A percentile compares a stretch with the other conserved stretches of the same genome.
These are phyloP conservation scores for Striga asiatica DNA, from an alignment of 257 asterid species.

Conservation along the genomic window DNA sequence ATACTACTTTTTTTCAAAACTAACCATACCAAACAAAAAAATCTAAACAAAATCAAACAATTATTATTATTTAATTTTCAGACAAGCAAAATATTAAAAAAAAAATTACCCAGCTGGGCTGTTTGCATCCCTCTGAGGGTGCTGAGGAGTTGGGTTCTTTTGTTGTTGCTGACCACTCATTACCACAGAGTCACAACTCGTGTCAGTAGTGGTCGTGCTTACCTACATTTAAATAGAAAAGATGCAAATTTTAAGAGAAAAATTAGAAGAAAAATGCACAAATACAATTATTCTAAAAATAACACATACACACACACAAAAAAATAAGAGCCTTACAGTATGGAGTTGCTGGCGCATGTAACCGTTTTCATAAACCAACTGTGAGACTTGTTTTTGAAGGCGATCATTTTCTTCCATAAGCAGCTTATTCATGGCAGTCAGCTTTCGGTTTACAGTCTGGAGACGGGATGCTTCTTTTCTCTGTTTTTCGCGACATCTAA, in stretches of 20 bases:
- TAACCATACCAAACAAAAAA: too few species aligned
- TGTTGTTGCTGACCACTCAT: slow-evolving; percentile 78
- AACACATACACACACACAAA: too few species aligned
- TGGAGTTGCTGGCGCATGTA: slow-evolving; percentile 66
- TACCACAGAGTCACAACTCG: slow-evolving; percentile 93
- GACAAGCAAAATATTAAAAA: neutral
- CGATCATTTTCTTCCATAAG: slow-evolving; percentile 97
- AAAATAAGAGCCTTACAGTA: slow-evolving; percentile 47
- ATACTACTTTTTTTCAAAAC: too few species aligned
- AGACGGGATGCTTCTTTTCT: slow-evolving; percentile 85
- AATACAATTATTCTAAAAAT: too few species aligned
- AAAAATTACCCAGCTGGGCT: slow-evolving; percentile 96
- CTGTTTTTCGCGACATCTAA: slow-evolving; percentile 91
- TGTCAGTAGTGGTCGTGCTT: slow-evolving; percentile 65
- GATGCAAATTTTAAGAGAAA: neutral
- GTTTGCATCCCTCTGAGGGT: slow-evolving; percentile 80
- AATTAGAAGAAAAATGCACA: neutral
- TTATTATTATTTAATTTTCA: too few species aligned
- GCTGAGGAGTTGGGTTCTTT: slow-evolving; percentile 79
- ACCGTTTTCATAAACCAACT: slow-evolving; percentile 80
- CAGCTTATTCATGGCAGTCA: slow-evolving; percentile 83
- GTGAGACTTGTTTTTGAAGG: slow-evolving; percentile 83
- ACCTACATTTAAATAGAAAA: slow-evolving; percentile 37
- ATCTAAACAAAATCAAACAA: too few species aligned
- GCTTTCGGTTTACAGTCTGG: slow-evolving; percentile 74